Evolutionary conservation across 2,329 filamentous ascomycete genomes (phyloP), one percentile per base, ranked within the genome.

Genomic region (Sporothrix globosa): DNA sequence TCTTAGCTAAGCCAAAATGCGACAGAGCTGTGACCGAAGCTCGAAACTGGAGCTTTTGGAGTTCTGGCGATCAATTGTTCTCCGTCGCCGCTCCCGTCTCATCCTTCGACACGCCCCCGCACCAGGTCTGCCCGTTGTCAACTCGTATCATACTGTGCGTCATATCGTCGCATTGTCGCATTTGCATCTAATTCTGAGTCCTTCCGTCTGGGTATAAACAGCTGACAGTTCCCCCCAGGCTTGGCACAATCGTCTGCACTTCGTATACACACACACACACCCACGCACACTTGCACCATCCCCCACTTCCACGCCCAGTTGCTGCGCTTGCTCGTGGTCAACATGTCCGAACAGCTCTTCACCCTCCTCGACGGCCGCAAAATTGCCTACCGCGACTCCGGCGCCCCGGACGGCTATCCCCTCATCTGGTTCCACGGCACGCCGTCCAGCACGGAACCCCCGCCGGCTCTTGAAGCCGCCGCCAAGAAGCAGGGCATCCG

Each of bases 341-440:
- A 3, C 10, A 63, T 63, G 58, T 4, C 58, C 3, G 34, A 61
- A 46, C 58, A 63, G 19, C 24, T 5, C 27, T 67, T 54, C n/a
- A 67, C 19, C 65, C 27, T 67, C 34, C 56, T 27, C 50, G 30
- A 27, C 30, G 48, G 65, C 19, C 65, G 65, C 27, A 34, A n/a
- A 2, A 27, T 67, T 19, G 65, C 30, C 2, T 67, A 67, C 50
- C 46, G 48, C 48, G 27, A 44, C 11, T 53, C 27, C 4, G 65
- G 65, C 30, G 65, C 30, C 3, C 65, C 65, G 3, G 30, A 24
- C 19, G 65, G 65, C 11, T 67, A 41, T 21, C 65, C 65, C 6
- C 65, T 67, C 10, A 4, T 67, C n/a, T 67, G 65, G 65, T 67
- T 67, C 65, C 65, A 67, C 46, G 65, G 65, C 48, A 67, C 65